Evolutionary conservation across 148 eudicot genomes (phyloP).

Genomic region (Rhododendron griersonianum): DNA sequence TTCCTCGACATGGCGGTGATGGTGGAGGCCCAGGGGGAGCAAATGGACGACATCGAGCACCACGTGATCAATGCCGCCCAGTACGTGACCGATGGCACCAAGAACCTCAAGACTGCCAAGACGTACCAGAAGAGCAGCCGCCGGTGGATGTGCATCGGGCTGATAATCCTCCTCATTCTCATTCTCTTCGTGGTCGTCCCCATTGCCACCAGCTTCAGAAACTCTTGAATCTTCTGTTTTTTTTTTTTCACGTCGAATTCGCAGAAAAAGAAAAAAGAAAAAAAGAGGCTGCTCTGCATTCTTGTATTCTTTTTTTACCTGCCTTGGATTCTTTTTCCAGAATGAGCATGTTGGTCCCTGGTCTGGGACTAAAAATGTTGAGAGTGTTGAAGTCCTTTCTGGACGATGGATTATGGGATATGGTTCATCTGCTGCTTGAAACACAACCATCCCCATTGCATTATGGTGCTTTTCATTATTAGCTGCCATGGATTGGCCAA

Average conservation of each 20-base stretch:
- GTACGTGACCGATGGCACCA: slow-evolving; percentile 62
- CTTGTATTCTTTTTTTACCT: background rate
- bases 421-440: background rate
- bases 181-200: slow-evolving; percentile 58
- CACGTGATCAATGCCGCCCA: slow-evolving; percentile 60
- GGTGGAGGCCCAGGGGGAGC: background rate
- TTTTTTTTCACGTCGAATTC: background rate
- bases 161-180: slow-evolving; percentile 54
- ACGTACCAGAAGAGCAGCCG: slow-evolving; percentile 66
- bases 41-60: background rate
- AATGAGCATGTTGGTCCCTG: background rate
- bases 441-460: background rate
- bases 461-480: too few species aligned
- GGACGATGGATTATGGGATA: background rate
- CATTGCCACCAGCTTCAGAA: slow-evolving; percentile 53
- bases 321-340: background rate
- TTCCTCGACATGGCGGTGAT: background rate
- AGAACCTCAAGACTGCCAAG: slow-evolving; percentile 68
- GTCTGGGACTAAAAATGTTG: background rate
- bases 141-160: slow-evolving; percentile 67
- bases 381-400: background rate
- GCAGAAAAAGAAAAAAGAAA: too few species aligned
- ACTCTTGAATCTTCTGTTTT: slow-evolving; percentile 28
- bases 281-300: background rate
- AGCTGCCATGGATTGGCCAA: too few species aligned